Percentiles rank a stretch among this genome's conserved stretches.
Conservation (phyloP, 2,329 filamentous ascomycete species). For the Nemania sp. region DNA sequence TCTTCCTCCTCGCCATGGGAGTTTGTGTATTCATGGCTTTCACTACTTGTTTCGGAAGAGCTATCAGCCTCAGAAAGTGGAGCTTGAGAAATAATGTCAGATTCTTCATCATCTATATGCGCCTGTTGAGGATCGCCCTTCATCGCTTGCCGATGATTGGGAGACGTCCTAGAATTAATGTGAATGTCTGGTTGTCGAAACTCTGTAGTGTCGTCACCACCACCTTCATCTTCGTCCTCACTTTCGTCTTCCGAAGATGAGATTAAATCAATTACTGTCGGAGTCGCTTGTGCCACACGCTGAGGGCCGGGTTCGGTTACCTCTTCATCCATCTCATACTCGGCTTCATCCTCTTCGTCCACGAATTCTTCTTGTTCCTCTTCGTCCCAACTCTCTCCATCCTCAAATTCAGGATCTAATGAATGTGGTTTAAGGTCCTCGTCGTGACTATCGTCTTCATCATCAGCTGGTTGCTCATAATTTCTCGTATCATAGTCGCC, state of each 20-base stretch:
- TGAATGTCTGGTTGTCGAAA: constrained; percentile 13
- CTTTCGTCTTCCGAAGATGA: constrained; percentile 45
- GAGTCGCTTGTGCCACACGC: constrained; percentile 24
- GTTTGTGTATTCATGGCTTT: constrained; percentile 7
- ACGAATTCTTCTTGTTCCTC: constrained; percentile 33
- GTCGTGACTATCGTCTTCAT: constrained; percentile 51
- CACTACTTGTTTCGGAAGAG: constrained; percentile 4
- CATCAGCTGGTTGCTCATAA: constrained; percentile 49
- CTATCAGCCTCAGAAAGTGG: constrained; percentile 16
- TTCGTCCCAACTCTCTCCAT: constrained; percentile 46
- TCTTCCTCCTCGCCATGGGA: constrained; percentile 31
- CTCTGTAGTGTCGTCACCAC: constrained; percentile 2
- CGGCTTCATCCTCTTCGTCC: constrained; percentile 32
- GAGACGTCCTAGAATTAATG: constrained; percentile 18
- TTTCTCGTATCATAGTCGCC: constrained; percentile 51
- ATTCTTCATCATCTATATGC: constrained; percentile 11
- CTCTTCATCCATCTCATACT: constrained; percentile 32
- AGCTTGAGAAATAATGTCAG: constrained; percentile 25
- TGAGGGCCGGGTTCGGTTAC: constrained; percentile 3
- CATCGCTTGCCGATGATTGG: constrained; percentile 4
- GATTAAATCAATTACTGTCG: constrained; percentile 43
- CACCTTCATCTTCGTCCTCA: constrained; percentile 28
- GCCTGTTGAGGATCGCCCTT: not conserved
- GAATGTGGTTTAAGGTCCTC: constrained; percentile 45
- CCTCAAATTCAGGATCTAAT: constrained; percentile 49